A percentile compares a stretch with the other conserved stretches of the same genome.
These are phyloP conservation scores for Anastatica hierochuntica DNA, from an alignment of 345 rosid species.

Conservation along the genomic window DNA sequence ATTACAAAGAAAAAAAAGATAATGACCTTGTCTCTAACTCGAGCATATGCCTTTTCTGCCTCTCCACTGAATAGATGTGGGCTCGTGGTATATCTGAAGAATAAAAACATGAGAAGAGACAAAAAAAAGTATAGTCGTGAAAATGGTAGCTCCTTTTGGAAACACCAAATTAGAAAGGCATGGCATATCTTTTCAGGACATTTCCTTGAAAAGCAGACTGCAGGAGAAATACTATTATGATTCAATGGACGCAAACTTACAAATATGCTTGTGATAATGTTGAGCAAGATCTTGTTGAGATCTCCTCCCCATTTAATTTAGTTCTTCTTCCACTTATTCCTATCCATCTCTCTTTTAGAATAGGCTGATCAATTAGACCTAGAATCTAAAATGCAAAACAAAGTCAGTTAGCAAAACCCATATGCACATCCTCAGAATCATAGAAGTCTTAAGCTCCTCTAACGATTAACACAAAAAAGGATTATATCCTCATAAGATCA, in stretches of 20 bases:
- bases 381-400: constrained; percentile 47
- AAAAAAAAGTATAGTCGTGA: not conserved
- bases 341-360: constrained; percentile 84
- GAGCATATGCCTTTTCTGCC: constrained; percentile 70
- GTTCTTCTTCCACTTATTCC: constrained; percentile 73
- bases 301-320: constrained; percentile 61
- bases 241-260: constrained; percentile 36
- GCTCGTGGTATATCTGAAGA: constrained; percentile 80
- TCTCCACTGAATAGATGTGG: constrained; percentile 85
- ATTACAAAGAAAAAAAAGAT: not conserved
- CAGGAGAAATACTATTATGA: not conserved
- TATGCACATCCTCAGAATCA: constrained; percentile 5
- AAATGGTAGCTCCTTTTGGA: not conserved
- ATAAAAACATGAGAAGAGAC: constrained; percentile 3
- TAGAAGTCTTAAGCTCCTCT: not conserved
- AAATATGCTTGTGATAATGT: constrained; percentile 70
- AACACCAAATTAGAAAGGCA: not conserved
- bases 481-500: too few species aligned
- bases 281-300: constrained; percentile 60
- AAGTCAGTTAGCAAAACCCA: constrained; percentile 12
- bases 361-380: constrained; percentile 85
- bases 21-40: constrained; percentile 74
- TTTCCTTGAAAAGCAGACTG: constrained; percentile 3
- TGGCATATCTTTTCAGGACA: not conserved
- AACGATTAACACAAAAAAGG: not conserved